These are phyloP conservation scores for Botrytis tulipae DNA, from an alignment of 2,329 filamentous ascomycete species.

Conservation along the genomic window DNA sequence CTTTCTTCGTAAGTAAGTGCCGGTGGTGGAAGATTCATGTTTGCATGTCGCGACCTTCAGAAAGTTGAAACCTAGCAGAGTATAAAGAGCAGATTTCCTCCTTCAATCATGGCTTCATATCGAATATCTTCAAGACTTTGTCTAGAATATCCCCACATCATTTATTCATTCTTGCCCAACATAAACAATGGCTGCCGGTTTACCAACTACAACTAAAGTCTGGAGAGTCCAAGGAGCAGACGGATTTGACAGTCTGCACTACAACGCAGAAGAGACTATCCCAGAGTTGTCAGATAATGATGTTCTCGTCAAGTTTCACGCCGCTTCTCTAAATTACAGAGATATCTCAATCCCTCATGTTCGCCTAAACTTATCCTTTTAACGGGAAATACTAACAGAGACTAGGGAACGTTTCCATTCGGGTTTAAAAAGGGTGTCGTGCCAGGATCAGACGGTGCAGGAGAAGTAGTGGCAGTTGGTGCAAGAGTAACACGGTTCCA, in stretches of 20 bases:
- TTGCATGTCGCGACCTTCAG: neutral
- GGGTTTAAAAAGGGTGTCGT: neutral
- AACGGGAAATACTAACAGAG: fast-evolving
- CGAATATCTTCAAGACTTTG: neutral
- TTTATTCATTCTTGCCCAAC: neutral
- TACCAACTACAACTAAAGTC: neutral
- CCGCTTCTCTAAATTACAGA: slow-evolving; percentile 24
- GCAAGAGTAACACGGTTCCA: slow-evolving; percentile 31
- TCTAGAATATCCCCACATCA: too few species aligned
- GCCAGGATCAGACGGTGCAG: slow-evolving; percentile 20
- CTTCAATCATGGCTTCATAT: neutral
- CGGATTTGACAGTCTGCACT: neutral
- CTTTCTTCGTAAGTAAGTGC: neutral
- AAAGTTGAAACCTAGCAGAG: neutral
- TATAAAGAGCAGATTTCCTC: neutral
- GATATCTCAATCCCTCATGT: slow-evolving; percentile 18
- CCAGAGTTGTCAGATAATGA: neutral
- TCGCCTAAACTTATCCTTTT: too few species aligned
- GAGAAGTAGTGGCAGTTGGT: slow-evolving; percentile 34
- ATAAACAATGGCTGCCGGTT: neutral
- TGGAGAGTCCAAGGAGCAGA: neutral
- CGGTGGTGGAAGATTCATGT: neutral
- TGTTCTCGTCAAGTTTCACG: slow-evolving; percentile 19
- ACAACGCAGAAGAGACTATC: neutral
- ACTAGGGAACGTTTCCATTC: slow-evolving; percentile 10